Base-by-base conservation (phyloP, 305 asterid species). In the Caryopteris hybrid region DNA sequence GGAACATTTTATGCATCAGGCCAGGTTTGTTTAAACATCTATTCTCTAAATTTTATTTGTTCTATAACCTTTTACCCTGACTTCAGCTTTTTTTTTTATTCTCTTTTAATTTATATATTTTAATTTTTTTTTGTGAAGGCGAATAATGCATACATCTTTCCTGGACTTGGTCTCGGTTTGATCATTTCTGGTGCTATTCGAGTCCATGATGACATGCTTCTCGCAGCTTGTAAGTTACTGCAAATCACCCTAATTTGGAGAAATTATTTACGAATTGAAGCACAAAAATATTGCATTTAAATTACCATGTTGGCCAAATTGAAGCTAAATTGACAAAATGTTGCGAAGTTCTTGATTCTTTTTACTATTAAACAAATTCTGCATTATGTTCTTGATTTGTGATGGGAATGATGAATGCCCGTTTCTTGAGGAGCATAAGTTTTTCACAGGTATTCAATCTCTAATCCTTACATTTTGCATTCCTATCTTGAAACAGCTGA, bases 101-200 rank as follows among this genome's bases (percentile, higher is more conserved):
- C 4, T 1, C 4, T 25, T 25, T 1, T 25, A 25, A n/a, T n/a
- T n/a, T n/a, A n/a, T n/a, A 31, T 31, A 1, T 3, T 31, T 31
- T 31, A 31, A 3, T 31, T 31, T 3, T 31, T 31, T 36, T 6
- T 56, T 17, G 16, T 54, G 17, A 47, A 93, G 99, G 94, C 96
- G 66, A 93, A 93, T 73, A 93, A 93, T 73, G 99, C 99, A 0
- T 93, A 93, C 74, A 85, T 93, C 54, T 93, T 93, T 74, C 99
- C 99, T 31, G 99, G 99, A 61, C 61, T 93, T 61, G 99, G 99
- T 73, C 88, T 93, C 13, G 99, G 99, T 41, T 81, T 93, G 87
- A 91, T 91, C 23, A 91, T 91, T 50, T 91, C 97, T 18, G 99
- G 97, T 25, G 96, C 99, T 5, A 92, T 92, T 71, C 91, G 97